A percentile compares a stretch with the other conserved stretches of the same genome.
Evolutionary conservation across 202 grass and related monocot genomes (phyloP).

Genomic region (Saccharum hybrid): DNA sequence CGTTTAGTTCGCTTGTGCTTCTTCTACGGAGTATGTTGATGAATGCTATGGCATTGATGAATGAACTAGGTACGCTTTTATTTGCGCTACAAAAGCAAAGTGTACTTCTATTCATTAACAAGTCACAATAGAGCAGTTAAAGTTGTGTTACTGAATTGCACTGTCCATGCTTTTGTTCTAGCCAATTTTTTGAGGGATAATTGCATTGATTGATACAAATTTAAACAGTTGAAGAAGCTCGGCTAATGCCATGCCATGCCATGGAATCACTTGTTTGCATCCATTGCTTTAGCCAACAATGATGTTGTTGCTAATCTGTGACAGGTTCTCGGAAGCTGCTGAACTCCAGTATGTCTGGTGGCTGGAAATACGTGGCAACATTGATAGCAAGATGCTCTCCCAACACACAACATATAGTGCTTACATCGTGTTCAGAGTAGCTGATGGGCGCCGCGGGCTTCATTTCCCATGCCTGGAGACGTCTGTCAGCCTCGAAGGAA

Average conservation of each 20-base stretch:
- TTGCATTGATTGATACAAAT: background rate
- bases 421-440: conserved; percentile 58
- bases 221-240: background rate
- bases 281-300: too few relatives aligned
- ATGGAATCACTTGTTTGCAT: too few relatives aligned
- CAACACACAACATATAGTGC: conserved; percentile 31
- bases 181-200: background rate
- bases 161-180: background rate
- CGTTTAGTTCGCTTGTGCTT: too few relatives aligned
- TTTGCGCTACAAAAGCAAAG: background rate
- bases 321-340: conserved; percentile 39
- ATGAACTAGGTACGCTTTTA: too few relatives aligned
- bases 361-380: conserved; percentile 57
- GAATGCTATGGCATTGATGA: too few relatives aligned
- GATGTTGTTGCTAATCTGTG: background rate
- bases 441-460: conserved; percentile 14
- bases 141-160: too few relatives aligned
- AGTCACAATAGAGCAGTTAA: too few relatives aligned
- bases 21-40: too few relatives aligned
- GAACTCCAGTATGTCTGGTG: conserved; percentile 33
- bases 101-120: too few relatives aligned
- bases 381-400: conserved; percentile 42
- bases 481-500: conserved; percentile 35
- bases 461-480: conserved; percentile 36
- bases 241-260: too few relatives aligned